These are phyloP conservation scores for Kwoniella shandongensis DNA, from an alignment of 768 basidiomycete genomes.

Conservation along the genomic window DNA sequence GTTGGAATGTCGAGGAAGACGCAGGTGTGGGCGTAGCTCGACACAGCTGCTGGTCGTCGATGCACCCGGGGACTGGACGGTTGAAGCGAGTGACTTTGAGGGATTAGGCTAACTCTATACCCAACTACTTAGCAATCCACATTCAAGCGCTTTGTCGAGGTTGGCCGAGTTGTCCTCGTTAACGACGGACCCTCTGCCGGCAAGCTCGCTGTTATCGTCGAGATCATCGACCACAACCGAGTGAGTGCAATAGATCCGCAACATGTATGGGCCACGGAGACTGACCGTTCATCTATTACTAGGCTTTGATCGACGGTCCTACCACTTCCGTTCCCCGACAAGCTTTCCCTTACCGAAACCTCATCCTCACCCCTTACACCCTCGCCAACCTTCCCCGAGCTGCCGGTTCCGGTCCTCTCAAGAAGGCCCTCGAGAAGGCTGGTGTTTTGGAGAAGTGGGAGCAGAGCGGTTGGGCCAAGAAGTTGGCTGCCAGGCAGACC, in stretches of 20 bases:
- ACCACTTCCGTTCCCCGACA: slow-evolving; percentile 89
- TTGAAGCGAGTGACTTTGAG: too few species aligned
- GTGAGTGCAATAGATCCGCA: slow-evolving; percentile 58
- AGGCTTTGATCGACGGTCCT: slow-evolving; percentile 97
- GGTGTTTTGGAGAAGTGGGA: slow-evolving; percentile 84
- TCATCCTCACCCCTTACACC: slow-evolving; percentile 82
- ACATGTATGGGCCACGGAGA: background rate
- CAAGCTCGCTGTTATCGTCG: slow-evolving; percentile 89
- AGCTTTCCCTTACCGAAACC: slow-evolving; percentile 83
- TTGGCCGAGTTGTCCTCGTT: slow-evolving; percentile 96
- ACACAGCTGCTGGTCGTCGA: too few species aligned
- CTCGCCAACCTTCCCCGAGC: slow-evolving; percentile 81
- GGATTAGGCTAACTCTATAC: background rate
- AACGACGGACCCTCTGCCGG: slow-evolving; percentile 80
- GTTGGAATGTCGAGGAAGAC: too few species aligned
- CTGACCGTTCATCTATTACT: slow-evolving; percentile 2
- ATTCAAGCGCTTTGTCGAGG: slow-evolving; percentile 97
- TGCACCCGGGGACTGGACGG: too few species aligned
- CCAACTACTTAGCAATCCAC: slow-evolving; percentile 37
- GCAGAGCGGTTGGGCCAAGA: slow-evolving; percentile 82
- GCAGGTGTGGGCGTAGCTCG: too few species aligned
- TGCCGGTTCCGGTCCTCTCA: slow-evolving; percentile 76
- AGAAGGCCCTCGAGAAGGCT: slow-evolving; percentile 85
- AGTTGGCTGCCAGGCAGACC: slow-evolving; percentile 69
- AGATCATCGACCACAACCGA: slow-evolving; percentile 99